A percentile compares a stretch with the other conserved stretches of the same genome.
These are phyloP conservation scores for Teunomyces aglyptinius DNA, from an alignment of 805 yeast species.

Conservation along the genomic window DNA sequence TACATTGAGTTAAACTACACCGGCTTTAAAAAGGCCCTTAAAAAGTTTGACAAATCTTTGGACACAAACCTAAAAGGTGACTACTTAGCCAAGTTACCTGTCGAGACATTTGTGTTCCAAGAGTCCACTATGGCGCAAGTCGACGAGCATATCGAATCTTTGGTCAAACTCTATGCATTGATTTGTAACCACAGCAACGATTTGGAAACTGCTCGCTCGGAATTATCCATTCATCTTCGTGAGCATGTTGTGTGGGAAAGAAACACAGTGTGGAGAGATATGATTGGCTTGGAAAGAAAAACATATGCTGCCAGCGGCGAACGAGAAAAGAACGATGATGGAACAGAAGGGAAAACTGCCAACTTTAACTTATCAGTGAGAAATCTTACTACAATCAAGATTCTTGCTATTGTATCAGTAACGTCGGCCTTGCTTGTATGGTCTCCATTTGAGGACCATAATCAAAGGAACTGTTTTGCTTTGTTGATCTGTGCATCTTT, in stretches of 20 bases:
- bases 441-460: constrained; percentile 32
- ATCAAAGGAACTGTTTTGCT: constrained; percentile 61
- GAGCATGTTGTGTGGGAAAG: constrained; percentile 58
- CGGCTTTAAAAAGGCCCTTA: constrained; percentile 52
- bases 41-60: constrained; percentile 53
- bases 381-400: constrained; percentile 41
- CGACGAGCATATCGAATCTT: constrained; percentile 30
- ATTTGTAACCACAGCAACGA: constrained; percentile 33
- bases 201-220: constrained; percentile 47
- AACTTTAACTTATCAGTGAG: constrained; percentile 25
- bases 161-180: constrained; percentile 37
- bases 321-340: constrained; percentile 6
- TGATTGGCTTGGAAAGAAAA: constrained; percentile 48
- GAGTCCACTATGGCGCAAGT: constrained; percentile 27
- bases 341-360: constrained; percentile 4
- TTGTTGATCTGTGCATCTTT: constrained; percentile 76
- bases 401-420: constrained; percentile 45
- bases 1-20: constrained; percentile 51
- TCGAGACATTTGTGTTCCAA: constrained; percentile 39
- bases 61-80: constrained; percentile 42
- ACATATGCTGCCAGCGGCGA: constrained; percentile 30
- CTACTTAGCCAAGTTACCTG: constrained; percentile 47
- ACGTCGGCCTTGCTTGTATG: constrained; percentile 40
- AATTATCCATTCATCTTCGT: constrained; percentile 54
- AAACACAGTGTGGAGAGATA: constrained; percentile 55